phyloP scores from a whole-genome alignment of 2,329 filamentous ascomycete species.

The Apiospora marii region DNA sequence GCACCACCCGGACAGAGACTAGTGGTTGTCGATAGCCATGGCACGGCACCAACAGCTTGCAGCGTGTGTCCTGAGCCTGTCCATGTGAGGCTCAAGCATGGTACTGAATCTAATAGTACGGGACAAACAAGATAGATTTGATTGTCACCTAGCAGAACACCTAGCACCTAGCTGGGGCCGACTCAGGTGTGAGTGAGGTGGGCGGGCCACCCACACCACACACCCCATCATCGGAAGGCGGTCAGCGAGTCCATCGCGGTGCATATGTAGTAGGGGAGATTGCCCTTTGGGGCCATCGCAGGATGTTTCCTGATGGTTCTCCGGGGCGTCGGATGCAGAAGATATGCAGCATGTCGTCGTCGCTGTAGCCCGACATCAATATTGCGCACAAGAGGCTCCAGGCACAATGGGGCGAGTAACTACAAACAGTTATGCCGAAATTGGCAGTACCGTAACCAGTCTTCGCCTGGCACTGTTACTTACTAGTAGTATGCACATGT shows the following conservation, averaged over 20 bases:
- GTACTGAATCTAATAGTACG: neutral
- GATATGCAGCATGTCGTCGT: neutral
- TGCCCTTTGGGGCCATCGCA: neutral
- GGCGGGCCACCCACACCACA: neutral
- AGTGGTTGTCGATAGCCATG: constrained; percentile 11
- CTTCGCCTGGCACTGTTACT: neutral
- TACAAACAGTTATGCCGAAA: neutral
- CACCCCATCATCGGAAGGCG: neutral
- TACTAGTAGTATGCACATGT: neutral
- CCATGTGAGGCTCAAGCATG: constrained; percentile 13
- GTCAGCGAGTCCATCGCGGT: neutral
- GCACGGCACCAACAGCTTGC: neutral
- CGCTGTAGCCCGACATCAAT: neutral
- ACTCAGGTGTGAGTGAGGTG: neutral
- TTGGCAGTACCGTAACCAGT: neutral
- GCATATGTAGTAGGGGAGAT: neutral
- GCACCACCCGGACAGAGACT: neutral
- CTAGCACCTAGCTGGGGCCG: neutral
- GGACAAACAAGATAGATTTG: neutral
- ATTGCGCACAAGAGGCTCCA: neutral
- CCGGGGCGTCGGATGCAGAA: neutral
- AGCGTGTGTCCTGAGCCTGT: neutral
- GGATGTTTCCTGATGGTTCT: neutral
- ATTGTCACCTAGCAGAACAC: neutral
- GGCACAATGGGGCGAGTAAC: neutral